Evolutionary conservation across 352 stramenopile species (phyloP).

Genomic region (Albugo candida): DNA sequence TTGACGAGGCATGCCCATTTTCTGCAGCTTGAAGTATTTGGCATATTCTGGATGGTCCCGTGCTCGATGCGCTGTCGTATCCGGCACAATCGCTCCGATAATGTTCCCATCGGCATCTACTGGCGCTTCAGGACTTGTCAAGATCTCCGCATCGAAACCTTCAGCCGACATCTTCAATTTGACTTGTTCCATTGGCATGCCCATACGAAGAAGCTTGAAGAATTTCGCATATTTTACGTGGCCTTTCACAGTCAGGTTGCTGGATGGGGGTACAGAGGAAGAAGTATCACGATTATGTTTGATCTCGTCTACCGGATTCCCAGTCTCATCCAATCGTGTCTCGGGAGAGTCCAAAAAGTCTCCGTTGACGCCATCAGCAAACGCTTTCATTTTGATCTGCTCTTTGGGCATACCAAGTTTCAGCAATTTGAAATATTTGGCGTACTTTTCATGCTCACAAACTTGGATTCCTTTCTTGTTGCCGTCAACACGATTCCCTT

Average conservation of each 20-base stretch:
- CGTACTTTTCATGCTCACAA: slow-evolving; percentile 50
- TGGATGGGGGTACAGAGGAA: not conserved
- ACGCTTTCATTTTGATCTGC: slow-evolving; percentile 89
- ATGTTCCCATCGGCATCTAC: slow-evolving; percentile 32
- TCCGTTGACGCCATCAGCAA: slow-evolving; percentile 78
- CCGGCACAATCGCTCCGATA: slow-evolving; percentile 9
- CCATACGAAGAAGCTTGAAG: slow-evolving; percentile 86
- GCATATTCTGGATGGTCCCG: slow-evolving; percentile 75
- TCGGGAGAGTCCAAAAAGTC: slow-evolving; percentile 64
- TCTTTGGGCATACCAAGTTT: slow-evolving; percentile 87
- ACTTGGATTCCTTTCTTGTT: slow-evolving; percentile 29
- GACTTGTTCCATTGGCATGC: slow-evolving; percentile 68
- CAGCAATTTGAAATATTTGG: slow-evolving; percentile 90
- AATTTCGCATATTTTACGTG: slow-evolving; percentile 76
- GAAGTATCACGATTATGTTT: not conserved
- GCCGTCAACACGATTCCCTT: slow-evolving; percentile 23
- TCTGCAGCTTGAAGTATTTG: slow-evolving; percentile 94
- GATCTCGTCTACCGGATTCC: slow-evolving; percentile 24
- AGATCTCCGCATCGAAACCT: slow-evolving; percentile 27
- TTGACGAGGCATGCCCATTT: slow-evolving; percentile 85
- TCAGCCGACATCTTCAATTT: slow-evolving; percentile 75
- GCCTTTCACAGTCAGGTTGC: slow-evolving; percentile 23
- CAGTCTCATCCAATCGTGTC: slow-evolving; percentile 33
- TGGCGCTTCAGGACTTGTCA: slow-evolving; percentile 41
- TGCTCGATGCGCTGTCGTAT: slow-evolving; percentile 14